These are phyloP conservation scores for Albizia julibrissin DNA, from an alignment of 306 rosid species.

Conservation along the genomic window DNA sequence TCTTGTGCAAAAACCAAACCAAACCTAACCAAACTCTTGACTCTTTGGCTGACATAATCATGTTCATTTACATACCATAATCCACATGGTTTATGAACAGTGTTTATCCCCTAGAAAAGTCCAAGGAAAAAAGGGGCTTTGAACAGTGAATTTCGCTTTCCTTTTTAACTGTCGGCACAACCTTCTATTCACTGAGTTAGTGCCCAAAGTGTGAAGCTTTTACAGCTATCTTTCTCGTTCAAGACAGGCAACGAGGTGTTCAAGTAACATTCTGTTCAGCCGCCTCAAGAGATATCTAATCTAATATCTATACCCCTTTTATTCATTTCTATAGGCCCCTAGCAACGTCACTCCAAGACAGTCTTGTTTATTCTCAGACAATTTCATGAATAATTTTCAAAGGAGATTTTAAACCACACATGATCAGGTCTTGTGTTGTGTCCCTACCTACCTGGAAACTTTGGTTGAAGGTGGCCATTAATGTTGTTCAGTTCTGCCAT, in stretches of 20 bases:
- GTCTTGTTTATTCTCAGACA: not conserved
- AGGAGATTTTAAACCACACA: not conserved
- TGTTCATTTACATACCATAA: not conserved
- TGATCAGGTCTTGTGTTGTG: not conserved
- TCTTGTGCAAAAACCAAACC: not conserved
- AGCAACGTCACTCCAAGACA: too few species aligned
- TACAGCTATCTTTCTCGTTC: conserved; percentile 10
- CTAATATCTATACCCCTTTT: not conserved
- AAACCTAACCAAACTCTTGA: not conserved
- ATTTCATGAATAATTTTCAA: not conserved
- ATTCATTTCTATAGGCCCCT: too few species aligned
- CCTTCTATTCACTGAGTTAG: not conserved
- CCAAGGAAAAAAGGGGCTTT: not conserved
- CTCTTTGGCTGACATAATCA: not conserved
- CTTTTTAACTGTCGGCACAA: not conserved
- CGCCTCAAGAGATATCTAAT: not conserved
- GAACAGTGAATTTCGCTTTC: not conserved
- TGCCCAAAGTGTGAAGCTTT: not conserved
- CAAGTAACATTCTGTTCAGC: conserved; percentile 8
- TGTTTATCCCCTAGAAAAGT: not conserved
- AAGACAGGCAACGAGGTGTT: conserved; percentile 13
- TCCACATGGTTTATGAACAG: not conserved
- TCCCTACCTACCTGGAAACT: not conserved
- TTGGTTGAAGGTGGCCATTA: not conserved
- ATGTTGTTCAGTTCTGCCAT: conserved; percentile 7